Evolutionary conservation across 768 basidiomycete species (phyloP), one percentile per base, ranked within the genome.

Genomic region (Cystofilobasidium ferigula): DNA sequence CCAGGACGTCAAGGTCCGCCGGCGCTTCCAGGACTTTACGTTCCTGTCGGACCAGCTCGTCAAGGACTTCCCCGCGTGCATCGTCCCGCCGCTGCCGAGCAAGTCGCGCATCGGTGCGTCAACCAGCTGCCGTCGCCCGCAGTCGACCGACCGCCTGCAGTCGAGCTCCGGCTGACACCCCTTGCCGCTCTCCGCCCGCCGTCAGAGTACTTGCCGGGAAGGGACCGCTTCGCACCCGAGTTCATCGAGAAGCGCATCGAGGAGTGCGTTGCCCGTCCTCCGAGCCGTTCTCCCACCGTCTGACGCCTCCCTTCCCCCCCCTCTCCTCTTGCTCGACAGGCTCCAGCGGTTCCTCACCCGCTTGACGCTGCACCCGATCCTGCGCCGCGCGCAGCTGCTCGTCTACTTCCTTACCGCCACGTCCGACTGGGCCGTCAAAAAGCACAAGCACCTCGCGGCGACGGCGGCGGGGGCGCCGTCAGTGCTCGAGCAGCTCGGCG

Each of bases 351-450:
- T 97, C 78, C 76, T 97, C 45, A 84, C 93, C 74, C 85, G 95
- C 38, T 77, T 98, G 66, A 81, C 88, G n/a, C 83, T 89, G 38
- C 95, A 99, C 75, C 93, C 95, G 18, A 97, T 89, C 1, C 80
- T 99, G 16, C 90, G 94, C 75, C 82, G 95, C 59, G 88, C 88
- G 69, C 87, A 86, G 12, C 83, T 98, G 35, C 81, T 95, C n/a
- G 85, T 87, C 10, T 88, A 90, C 34, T 99, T 99, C 79, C 86
- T 98, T 66, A 89, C 91, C 74, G 94, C 28, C 13, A 54, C 92
- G 3, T 88, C 89, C 38, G 95, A 99, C 93, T 99, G 95, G 95
- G 88, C 89, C 72, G 93, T 98, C 30, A 85, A 87, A 73, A 98
- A 95, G 89, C 93, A 98, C 75, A 89, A 93, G 73, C 91, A 95